Percentiles rank a stretch among this genome's conserved stretches.
Evolutionary conservation across 768 basidiomycete species (phyloP).

Genomic region (Royoungia palumana): DNA sequence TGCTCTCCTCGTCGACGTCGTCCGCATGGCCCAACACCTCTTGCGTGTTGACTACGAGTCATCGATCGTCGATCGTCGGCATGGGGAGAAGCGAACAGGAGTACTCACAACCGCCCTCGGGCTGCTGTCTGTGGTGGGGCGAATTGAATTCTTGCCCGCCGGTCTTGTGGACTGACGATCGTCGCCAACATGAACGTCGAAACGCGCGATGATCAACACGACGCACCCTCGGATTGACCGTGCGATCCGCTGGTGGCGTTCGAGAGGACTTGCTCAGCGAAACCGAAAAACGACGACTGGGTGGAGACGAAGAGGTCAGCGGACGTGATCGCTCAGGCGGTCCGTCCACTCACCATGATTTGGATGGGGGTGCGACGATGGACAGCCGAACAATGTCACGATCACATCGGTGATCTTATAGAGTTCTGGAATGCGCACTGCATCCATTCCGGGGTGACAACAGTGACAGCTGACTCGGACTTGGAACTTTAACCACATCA

Average conservation of each 20-base stretch:
- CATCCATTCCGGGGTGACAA: constrained; percentile 24
- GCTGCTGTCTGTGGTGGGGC: constrained; percentile 42
- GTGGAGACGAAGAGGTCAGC: neutral
- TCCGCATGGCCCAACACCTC: constrained; percentile 56
- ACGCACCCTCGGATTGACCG: constrained; percentile 7
- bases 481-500: constrained; percentile 1
- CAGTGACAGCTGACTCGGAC: constrained; percentile 14
- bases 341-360: constrained; percentile 22
- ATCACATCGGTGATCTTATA: constrained; percentile 4
- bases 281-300: constrained; percentile 63
- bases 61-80: constrained; percentile 1
- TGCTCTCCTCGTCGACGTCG: constrained; percentile 4
- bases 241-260: constrained; percentile 36
- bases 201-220: neutral
- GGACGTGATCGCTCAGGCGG: neutral
- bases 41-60: constrained; percentile 53
- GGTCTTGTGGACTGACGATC: constrained; percentile 47
- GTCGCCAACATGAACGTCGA: constrained; percentile 2
- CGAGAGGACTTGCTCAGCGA: constrained; percentile 66
- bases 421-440: constrained; percentile 10
- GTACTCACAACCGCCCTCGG: constrained; percentile 25
- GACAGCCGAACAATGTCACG: constrained; percentile 9
- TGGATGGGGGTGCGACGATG: constrained; percentile 3
- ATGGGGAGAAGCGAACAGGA: neutral
- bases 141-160: constrained; percentile 65